Evolutionary conservation across 208 protist species (phyloP), one percentile per base, ranked within the genome.

Genomic region (Trypanosoma melophagium): DNA sequence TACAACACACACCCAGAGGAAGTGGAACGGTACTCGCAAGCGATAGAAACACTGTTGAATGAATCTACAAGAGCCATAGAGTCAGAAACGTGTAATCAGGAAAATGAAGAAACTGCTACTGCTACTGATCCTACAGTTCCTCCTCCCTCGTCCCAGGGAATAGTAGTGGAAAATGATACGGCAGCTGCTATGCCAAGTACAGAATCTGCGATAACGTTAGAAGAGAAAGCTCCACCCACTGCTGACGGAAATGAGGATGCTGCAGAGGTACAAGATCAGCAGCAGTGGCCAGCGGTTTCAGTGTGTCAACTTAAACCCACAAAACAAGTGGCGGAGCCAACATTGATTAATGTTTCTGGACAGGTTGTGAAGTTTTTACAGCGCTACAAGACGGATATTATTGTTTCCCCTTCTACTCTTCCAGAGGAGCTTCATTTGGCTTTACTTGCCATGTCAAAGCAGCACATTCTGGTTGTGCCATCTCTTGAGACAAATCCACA

Each of bases 401-500:
- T 89, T 12, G 79, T 95, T 25, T 52, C 85, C 13, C 63, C 86
- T 7, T 68, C 75, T 13, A 77, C 67, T 4, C 71, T 80, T 12
- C 80, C 83, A n/a, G 68, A 77, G 19, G 50, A 76, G 28, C 63
- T 95, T 35, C 80, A 85, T 45, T 49, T 83, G 31, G 79, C 85
- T 38, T 65, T 94, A 7, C 62, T 94, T 41, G 41, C 74, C 1
- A 66, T 76, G 40, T 57, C 61, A 47, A 91, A 89, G 51, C 83
- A 78, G 1, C 89, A 94, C 69, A 82, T 81, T 68, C 45, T 92
- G 8, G 59, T 90, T 16, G 69, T 94, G 42, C 89, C 87, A n/a
- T 56, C 58, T 25, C 21, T 22, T 38, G 53, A 64, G 42, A 8
- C 3, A n/a, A 31, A 10, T 9, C 17, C 19, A 49, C 25, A 24